A percentile compares a stretch with the other conserved stretches of the same genome.
phyloP scores from a whole-genome alignment of 2,329 filamentous ascomycete genomes.

The Fusarium austroafricanum region DNA sequence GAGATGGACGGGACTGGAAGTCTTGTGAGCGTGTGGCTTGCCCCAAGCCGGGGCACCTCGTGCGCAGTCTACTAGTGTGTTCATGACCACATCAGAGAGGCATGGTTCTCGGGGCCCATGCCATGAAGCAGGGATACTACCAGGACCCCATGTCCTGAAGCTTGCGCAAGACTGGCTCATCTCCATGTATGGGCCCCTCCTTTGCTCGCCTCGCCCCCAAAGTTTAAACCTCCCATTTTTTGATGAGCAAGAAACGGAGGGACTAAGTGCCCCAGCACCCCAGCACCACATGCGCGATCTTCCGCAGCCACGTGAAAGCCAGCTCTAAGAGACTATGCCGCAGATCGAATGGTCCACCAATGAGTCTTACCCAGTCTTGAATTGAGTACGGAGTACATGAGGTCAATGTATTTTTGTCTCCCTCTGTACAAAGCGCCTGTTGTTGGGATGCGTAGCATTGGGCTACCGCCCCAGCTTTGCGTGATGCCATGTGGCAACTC shows the following conservation, averaged over 20 bases:
- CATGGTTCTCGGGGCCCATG: slow-evolving; percentile 37
- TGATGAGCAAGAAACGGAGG: slow-evolving; percentile 35
- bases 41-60: slow-evolving; percentile 48
- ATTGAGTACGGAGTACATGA: not conserved
- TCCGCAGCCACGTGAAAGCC: slow-evolving; percentile 51
- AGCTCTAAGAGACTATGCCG: slow-evolving; percentile 31
- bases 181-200: slow-evolving; percentile 5
- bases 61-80: slow-evolving; percentile 45
- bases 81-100: slow-evolving; percentile 30
- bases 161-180: slow-evolving; percentile 27
- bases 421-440: not conserved
- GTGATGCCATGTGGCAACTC: slow-evolving; percentile 35
- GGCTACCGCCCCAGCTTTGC: slow-evolving; percentile 5
- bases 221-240: slow-evolving; percentile 24
- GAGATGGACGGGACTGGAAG: slow-evolving; percentile 31
- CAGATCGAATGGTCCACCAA: slow-evolving; percentile 33
- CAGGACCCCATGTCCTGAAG: slow-evolving; percentile 11
- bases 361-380: not conserved
- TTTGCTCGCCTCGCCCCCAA: slow-evolving; percentile 28
- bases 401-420: slow-evolving; percentile 2
- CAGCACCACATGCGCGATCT: slow-evolving; percentile 50
- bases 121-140: slow-evolving; percentile 7
- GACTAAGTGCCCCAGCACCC: slow-evolving; percentile 42
- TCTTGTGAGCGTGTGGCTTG: slow-evolving; percentile 41
- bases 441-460: slow-evolving; percentile 14